Evolutionary conservation across 495 filamentous ascomycete genomes (phyloP).

Genomic region (Hypomontagnella monticulosa): DNA sequence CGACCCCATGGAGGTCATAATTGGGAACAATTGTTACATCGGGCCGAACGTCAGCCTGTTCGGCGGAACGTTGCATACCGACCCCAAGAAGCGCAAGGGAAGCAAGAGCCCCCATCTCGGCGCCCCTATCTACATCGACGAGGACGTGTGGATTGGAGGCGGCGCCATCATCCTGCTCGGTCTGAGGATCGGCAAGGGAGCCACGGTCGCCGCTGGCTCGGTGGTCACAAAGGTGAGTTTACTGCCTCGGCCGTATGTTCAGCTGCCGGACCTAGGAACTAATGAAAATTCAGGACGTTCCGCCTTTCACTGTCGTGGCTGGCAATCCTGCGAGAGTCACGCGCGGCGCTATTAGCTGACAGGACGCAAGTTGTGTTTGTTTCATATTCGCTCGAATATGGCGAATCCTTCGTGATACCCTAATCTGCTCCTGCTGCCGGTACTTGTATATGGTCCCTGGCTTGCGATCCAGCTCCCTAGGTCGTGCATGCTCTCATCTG

Average conservation of each 20-base stretch:
- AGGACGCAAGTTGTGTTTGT: slow-evolving; percentile 5
- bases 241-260: background rate
- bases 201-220: slow-evolving; percentile 83
- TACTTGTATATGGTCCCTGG: background rate
- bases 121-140: slow-evolving; percentile 79
- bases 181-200: slow-evolving; percentile 80
- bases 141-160: slow-evolving; percentile 86
- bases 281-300: slow-evolving; percentile 58
- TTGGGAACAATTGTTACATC: slow-evolving; percentile 83
- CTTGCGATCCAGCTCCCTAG: background rate
- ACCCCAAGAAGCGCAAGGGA: slow-evolving; percentile 78
- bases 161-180: slow-evolving; percentile 87
- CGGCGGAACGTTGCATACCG: slow-evolving; percentile 76
- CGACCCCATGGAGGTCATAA: slow-evolving; percentile 75
- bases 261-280: background rate
- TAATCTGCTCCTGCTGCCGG: slow-evolving; percentile 10
- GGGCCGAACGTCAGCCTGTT: slow-evolving; percentile 90
- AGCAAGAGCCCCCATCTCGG: slow-evolving; percentile 77
- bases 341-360: slow-evolving; percentile 56
- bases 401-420: slow-evolving; percentile 36
- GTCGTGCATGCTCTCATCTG: background rate
- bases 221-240: slow-evolving; percentile 85
- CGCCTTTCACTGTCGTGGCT: slow-evolving; percentile 67
- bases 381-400: slow-evolving; percentile 1
- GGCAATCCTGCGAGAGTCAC: slow-evolving; percentile 71